phyloP scores from a whole-genome alignment of 768 basidiomycete species.

The Boletus fagicola region DNA sequence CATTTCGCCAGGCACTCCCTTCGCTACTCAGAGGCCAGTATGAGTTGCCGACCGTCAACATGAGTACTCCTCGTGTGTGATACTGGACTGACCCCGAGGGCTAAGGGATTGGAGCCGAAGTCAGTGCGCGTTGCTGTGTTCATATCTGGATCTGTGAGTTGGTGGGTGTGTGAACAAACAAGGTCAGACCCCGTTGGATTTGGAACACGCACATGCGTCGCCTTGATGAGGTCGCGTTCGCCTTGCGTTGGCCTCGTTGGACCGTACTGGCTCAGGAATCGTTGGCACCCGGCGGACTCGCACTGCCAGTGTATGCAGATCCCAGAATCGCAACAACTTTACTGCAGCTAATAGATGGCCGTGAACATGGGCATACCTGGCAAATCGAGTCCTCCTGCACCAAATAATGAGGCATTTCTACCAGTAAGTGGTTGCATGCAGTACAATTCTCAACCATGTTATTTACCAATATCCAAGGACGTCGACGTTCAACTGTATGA shows the following conservation, averaged over 20 bases:
- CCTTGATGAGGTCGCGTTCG: background rate
- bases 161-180: background rate
- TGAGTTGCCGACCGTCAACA: conserved; percentile 11
- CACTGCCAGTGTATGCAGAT: background rate
- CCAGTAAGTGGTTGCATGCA: conserved; percentile 5
- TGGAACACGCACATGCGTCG: background rate
- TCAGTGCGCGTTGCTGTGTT: background rate
- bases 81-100: background rate
- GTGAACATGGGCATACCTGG: background rate
- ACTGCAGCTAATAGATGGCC: background rate
- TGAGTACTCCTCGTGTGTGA: conserved; percentile 20
- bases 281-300: background rate
- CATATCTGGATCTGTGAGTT: background rate
- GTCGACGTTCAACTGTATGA: conserved; percentile 1
- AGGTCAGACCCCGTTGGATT: background rate
- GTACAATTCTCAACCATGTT: background rate
- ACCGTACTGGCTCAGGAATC: background rate
- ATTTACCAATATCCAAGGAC: conserved; percentile 12
- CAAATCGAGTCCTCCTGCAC: background rate
- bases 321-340: background rate
- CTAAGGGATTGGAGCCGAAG: conserved; percentile 3
- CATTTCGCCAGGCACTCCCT: background rate
- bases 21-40: background rate
- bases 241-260: conserved; percentile 4
- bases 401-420: background rate